Base-by-base conservation (phyloP, 1,284 basidiomycete genomes). In the Trichosporon ovoides region DNA sequence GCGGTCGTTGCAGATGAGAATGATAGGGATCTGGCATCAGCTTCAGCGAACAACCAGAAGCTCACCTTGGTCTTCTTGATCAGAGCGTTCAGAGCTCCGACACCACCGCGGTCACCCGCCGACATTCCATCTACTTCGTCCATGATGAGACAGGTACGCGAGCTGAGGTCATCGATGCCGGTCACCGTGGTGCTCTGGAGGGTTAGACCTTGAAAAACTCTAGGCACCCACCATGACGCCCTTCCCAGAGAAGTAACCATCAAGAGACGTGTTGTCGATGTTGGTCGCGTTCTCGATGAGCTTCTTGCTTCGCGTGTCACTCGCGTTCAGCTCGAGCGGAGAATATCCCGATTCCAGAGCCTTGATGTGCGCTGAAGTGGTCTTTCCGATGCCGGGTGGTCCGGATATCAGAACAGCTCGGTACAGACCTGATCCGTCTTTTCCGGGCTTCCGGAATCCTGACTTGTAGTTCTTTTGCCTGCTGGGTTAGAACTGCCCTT, bases 71-170 rank as follows among this genome's bases (percentile, higher is more conserved):
- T 89, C 81, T 97, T 98, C 79, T 88, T 93, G 70, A 98, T 96
- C 58, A 99, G 73, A 0, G 86, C 84, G 61, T 93, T 93, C 68
- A 98, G 78, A 9, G 95, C 95, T 31, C 91, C 94, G 1, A 98
- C 88, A 62, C 95, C 95, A 19, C 96, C 95, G 53, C 95, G 83
- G 76, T 99, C 96, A 24, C 95, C 95, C 2, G 91, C 90, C 7
- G 92, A 96, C 93, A 98, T 98, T 7, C 96, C 95, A 68, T 99
- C 95, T 0, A 98, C 95, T 75, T 99, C 96, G 72, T 99, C 96
- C 92, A 99, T 97, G 74, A 98, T 98, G 46, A 98, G 79, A 64
- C 92, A 91, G 0, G 89, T 86, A 68, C 83, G 85, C 65, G 89
- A 84, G 0, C 88, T 90, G 61, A 97, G 84, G 12, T 80, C 70